A percentile compares a stretch with the other conserved stretches of the same genome.
These are phyloP conservation scores for Emmonsia crescens DNA, from an alignment of 2,329 filamentous ascomycete genomes.

Conservation along the genomic window DNA sequence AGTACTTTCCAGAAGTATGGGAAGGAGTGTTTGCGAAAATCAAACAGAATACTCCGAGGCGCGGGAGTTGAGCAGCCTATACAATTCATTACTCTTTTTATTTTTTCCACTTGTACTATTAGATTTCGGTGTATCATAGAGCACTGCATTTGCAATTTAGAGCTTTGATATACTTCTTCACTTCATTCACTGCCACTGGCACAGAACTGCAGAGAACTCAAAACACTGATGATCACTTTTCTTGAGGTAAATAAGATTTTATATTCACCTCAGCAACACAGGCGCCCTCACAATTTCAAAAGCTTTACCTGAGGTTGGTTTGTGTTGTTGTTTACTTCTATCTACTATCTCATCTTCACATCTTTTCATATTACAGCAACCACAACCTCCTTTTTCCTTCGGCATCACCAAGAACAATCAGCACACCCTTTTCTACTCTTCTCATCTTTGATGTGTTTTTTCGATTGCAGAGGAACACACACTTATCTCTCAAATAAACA, in stretches of 20 bases:
- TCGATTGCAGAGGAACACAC: not conserved
- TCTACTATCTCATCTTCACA: not conserved
- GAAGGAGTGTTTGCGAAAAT: slow-evolving; percentile 32
- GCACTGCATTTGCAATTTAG: not conserved
- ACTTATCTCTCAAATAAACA: not conserved
- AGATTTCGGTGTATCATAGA: not conserved
- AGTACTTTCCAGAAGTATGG: slow-evolving; percentile 36
- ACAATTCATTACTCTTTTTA: not conserved
- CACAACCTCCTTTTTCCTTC: not conserved
- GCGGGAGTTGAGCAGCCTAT: not conserved
- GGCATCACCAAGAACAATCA: not conserved
- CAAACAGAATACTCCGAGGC: slow-evolving; percentile 11
- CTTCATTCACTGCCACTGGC: not conserved
- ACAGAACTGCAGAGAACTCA: not conserved
- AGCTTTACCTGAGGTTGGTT: not conserved
- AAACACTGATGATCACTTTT: no score
- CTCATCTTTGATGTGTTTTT: not conserved
- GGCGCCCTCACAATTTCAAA: not conserved
- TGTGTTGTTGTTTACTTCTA: slow-evolving; percentile 1
- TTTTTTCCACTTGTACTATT: not conserved
- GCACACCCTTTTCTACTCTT: not conserved
- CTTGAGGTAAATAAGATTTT: not conserved
- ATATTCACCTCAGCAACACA: not conserved
- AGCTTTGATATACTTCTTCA: not conserved
- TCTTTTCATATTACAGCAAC: not conserved